Conservation (phyloP, 331 rosid genomes). For the Acacia concinna region DNA sequence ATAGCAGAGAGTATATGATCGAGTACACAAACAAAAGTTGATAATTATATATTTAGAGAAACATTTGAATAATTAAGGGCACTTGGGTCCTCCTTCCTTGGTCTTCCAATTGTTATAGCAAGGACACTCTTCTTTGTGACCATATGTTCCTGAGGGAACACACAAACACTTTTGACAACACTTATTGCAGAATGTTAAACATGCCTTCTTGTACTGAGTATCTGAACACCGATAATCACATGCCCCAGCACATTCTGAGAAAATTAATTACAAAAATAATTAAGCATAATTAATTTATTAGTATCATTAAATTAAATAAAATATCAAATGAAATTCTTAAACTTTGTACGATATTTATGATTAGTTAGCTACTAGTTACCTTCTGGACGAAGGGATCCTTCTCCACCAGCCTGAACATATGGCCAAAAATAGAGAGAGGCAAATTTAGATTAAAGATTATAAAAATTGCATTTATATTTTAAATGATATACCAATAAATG, state of each 20-base stretch:
- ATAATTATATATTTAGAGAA: not conserved
- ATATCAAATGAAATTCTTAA: not conserved
- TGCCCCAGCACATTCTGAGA: slow-evolving; percentile 33
- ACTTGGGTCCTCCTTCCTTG: slow-evolving; percentile 41
- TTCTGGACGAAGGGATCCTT: not conserved
- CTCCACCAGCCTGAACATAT: not conserved
- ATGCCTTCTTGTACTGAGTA: slow-evolving; percentile 41
- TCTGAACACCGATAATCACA: slow-evolving; percentile 35
- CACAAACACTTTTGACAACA: slow-evolving; percentile 46
- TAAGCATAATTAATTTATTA: not conserved
- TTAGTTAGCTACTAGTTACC: not conserved
- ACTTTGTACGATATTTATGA: not conserved
- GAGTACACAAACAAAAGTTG: not conserved
- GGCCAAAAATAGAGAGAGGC: not conserved
- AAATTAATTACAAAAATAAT: not conserved
- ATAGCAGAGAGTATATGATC: too few species aligned
- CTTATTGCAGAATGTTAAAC: slow-evolving; percentile 36
- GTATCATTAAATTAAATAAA: not conserved
- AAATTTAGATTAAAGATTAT: not conserved
- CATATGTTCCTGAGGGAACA: slow-evolving; percentile 45
- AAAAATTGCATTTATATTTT: not conserved
- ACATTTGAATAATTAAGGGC: slow-evolving; percentile 32
- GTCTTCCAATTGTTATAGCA: slow-evolving; percentile 51
- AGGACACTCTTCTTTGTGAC: slow-evolving; percentile 46
- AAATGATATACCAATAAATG: not conserved